A percentile compares a stretch with the other conserved stretches of the same genome.
phyloP scores from a whole-genome alignment of 176 grass and related monocot genomes.

The Triticum monococcum region DNA sequence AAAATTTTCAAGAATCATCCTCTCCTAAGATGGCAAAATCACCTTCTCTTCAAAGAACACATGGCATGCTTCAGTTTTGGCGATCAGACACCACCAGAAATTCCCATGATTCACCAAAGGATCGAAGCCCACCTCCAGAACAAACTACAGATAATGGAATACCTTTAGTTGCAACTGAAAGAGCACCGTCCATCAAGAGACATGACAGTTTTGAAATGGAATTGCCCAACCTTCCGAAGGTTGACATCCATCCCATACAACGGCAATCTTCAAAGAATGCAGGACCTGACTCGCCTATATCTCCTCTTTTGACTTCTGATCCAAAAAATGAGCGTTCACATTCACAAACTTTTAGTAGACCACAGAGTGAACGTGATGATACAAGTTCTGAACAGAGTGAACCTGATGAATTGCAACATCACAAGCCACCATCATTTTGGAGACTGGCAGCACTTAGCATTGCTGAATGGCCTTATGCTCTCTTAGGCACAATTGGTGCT shows the following conservation, averaged over 20 bases:
- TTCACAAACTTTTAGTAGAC: slow-evolving; percentile 94
- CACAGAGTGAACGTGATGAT: slow-evolving; percentile 72
- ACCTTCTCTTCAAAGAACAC: slow-evolving; percentile 84
- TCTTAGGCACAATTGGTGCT: slow-evolving; percentile 94
- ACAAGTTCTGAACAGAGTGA: slow-evolving; percentile 66
- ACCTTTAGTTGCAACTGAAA: slow-evolving; percentile 56
- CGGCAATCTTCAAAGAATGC: slow-evolving; percentile 85
- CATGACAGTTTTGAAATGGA: slow-evolving; percentile 90
- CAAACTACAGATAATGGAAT: slow-evolving; percentile 61
- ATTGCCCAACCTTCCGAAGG: slow-evolving; percentile 91
- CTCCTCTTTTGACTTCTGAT: slow-evolving; percentile 96
- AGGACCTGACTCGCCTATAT: slow-evolving; percentile 96
- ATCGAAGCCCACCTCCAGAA: slow-evolving; percentile 73
- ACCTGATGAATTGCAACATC: slow-evolving; percentile 46
- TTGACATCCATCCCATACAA: slow-evolving; percentile 82
- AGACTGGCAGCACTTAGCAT: slow-evolving; percentile 88
- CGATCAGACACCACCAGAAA: slow-evolving; percentile 68
- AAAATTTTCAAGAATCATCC: slow-evolving; percentile 57
- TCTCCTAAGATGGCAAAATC: slow-evolving; percentile 98
- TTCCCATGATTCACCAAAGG: slow-evolving; percentile 89
- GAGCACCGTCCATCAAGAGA: slow-evolving; percentile 81
- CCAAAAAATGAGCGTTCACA: slow-evolving; percentile 94
- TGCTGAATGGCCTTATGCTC: slow-evolving; percentile 98
- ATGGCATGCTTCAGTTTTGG: slow-evolving; percentile 68
- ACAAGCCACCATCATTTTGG: slow-evolving; percentile 96